Percentiles rank a stretch among this genome's conserved stretches.
Conservation (phyloP, 1,139 yeast genomes). For the Kurtzmaniella quercitrusa region DNA sequence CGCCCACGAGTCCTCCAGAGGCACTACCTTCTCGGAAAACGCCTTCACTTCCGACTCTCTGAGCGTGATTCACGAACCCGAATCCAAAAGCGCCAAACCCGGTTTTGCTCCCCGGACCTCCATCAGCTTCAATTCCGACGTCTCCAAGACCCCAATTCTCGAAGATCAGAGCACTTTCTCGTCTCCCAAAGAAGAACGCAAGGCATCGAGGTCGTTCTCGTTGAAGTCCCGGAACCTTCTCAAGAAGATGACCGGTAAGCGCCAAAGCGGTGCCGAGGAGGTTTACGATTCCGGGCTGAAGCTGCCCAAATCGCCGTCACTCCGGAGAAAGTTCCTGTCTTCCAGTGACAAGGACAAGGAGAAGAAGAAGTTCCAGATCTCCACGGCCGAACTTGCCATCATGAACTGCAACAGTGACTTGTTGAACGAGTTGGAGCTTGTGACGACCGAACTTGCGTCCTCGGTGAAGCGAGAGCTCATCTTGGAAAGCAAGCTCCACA, state of each 20-base stretch:
- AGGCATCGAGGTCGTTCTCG: slow-evolving; percentile 5
- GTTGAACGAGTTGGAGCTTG: slow-evolving; percentile 59
- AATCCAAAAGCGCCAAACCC: background rate
- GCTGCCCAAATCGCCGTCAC: slow-evolving; percentile 1
- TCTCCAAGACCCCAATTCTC: slow-evolving; percentile 6
- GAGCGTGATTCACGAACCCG: slow-evolving; percentile 1
- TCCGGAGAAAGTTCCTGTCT: background rate
- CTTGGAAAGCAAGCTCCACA: slow-evolving; percentile 45
- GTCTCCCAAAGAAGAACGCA: slow-evolving; percentile 1
- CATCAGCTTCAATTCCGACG: background rate
- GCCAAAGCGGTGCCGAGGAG: slow-evolving; percentile 1
- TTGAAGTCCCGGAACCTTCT: slow-evolving; percentile 6
- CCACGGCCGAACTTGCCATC: slow-evolving; percentile 59
- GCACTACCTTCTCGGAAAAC: slow-evolving; percentile 1
- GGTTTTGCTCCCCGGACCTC: background rate
- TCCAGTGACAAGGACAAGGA: slow-evolving; percentile 4
- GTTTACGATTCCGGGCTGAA: background rate
- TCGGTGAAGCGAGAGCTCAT: slow-evolving; percentile 64
- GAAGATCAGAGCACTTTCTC: slow-evolving; percentile 3
- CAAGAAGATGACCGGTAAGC: slow-evolving; percentile 5
- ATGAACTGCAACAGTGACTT: slow-evolving; percentile 56
- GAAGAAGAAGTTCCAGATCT: slow-evolving; percentile 24
- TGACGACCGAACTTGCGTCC: slow-evolving; percentile 67
- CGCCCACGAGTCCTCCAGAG: slow-evolving; percentile 1
- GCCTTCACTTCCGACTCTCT: slow-evolving; percentile 4